Evolutionary conservation across 805 yeast genomes (phyloP).

Genomic region (Teunomyces lycoperdinae): DNA sequence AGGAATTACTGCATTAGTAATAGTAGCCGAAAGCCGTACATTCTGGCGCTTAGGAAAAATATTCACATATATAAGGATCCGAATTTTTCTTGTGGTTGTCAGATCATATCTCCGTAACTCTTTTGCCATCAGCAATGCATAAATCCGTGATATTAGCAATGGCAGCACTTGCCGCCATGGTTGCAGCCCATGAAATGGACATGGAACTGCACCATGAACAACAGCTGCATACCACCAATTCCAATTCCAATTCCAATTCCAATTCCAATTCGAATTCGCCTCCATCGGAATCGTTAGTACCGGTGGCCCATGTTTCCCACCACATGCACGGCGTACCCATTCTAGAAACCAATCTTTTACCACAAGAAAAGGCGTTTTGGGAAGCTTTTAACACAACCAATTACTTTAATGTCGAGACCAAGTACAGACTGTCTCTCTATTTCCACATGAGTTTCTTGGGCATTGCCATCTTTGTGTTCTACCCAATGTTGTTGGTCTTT

Average conservation of each 20-base stretch:
- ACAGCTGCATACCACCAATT: not conserved
- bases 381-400: conserved; percentile 66
- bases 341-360: conserved; percentile 59
- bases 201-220: not conserved
- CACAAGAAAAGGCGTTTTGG: conserved; percentile 79
- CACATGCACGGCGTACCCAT: conserved; percentile 75
- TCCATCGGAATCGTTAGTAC: not conserved
- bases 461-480: conserved; percentile 49
- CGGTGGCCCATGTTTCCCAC: conserved; percentile 30
- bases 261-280: not conserved
- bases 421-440: conserved; percentile 50
- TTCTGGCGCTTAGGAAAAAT: not conserved
- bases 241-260: not conserved
- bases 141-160: not conserved
- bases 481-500: conserved; percentile 67
- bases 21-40: not conserved
- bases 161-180: not conserved
- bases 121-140: not conserved
- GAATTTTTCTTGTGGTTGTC: not conserved
- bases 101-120: not conserved
- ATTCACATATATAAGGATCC: not conserved
- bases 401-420: conserved; percentile 54
- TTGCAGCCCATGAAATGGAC: not conserved
- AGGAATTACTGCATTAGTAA: conserved; percentile 1
- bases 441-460: conserved; percentile 50